A percentile compares a stretch with the other conserved stretches of the same genome.
phyloP scores from a whole-genome alignment of 2,329 filamentous ascomycete genomes.

The Claviceps cyperi region DNA sequence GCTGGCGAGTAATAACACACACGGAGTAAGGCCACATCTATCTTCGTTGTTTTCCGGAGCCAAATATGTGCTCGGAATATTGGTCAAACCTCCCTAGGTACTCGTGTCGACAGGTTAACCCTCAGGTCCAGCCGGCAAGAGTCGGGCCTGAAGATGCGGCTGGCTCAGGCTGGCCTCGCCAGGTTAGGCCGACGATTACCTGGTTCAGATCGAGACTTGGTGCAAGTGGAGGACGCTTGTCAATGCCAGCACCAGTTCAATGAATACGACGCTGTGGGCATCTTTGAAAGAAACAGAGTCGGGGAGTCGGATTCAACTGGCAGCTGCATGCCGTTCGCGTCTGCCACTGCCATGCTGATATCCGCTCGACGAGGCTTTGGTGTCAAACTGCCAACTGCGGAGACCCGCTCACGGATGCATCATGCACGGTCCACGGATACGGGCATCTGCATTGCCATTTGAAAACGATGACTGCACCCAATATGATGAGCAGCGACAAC shows the following conservation, averaged over 20 bases:
- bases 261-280: not conserved
- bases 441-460: too few relatives aligned
- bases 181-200: slow-evolving; percentile 14
- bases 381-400: too few relatives aligned
- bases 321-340: not conserved
- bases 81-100: too few relatives aligned
- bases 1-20: too few relatives aligned
- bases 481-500: not conserved
- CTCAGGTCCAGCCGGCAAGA: slow-evolving; percentile 4
- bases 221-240: slow-evolving; percentile 2
- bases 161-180: slow-evolving; percentile 17
- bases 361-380: not conserved
- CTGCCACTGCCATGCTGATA: not conserved
- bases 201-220: slow-evolving; percentile 13
- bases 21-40: too few relatives aligned
- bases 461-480: not conserved
- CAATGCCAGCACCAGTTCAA: not conserved
- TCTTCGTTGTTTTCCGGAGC: too few relatives aligned
- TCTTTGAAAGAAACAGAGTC: not conserved
- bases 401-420: too few relatives aligned
- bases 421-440: too few relatives aligned
- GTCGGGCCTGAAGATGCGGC: slow-evolving; percentile 17
- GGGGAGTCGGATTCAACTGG: not conserved
- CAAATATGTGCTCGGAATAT: too few relatives aligned
- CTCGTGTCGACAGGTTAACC: too few relatives aligned